Conservation (phyloP, 768 basidiomycete genomes). For the Lentinula sp. region DNA sequence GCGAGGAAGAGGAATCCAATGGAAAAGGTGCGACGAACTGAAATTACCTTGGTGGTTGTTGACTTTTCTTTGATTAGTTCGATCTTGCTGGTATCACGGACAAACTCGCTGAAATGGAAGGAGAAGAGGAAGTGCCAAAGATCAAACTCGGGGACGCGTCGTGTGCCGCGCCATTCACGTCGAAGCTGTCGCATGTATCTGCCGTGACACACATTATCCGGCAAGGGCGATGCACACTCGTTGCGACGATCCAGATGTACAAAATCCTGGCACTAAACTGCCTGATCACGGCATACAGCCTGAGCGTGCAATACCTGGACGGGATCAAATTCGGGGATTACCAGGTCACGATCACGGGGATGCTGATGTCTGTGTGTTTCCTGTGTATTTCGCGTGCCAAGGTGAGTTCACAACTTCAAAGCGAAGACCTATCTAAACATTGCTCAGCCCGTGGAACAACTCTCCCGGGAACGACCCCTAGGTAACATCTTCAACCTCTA, state of each 20-base stretch:
- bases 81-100: slow-evolving; percentile 75
- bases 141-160: slow-evolving; percentile 99
- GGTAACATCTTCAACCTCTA: slow-evolving; percentile 97
- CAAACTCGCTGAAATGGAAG: slow-evolving; percentile 88
- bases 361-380: slow-evolving; percentile 98
- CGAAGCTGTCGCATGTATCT: slow-evolving; percentile 94
- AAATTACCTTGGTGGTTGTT: slow-evolving; percentile 24
- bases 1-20: slow-evolving; percentile 82
- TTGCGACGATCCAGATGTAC: slow-evolving; percentile 99
- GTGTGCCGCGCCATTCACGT: slow-evolving; percentile 97
- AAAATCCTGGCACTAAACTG: slow-evolving; percentile 98
- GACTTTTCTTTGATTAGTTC: slow-evolving; percentile 44
- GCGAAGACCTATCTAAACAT: not conserved
- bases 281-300: slow-evolving; percentile 96
- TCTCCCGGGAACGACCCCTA: slow-evolving; percentile 89
- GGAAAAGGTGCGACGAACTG: slow-evolving; percentile 60
- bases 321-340: slow-evolving; percentile 99
- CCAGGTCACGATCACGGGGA: slow-evolving; percentile 93
- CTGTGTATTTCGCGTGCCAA: slow-evolving; percentile 96
- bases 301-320: slow-evolving; percentile 95
- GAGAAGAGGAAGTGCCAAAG: slow-evolving; percentile 91
- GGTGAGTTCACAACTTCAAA: slow-evolving; percentile 38
- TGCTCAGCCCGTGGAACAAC: slow-evolving; percentile 85
- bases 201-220: slow-evolving; percentile 97
- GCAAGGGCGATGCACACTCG: slow-evolving; percentile 96